Evolutionary conservation across 1,139 yeast species (phyloP).

Genomic region (Taphrina wiesneri): DNA sequence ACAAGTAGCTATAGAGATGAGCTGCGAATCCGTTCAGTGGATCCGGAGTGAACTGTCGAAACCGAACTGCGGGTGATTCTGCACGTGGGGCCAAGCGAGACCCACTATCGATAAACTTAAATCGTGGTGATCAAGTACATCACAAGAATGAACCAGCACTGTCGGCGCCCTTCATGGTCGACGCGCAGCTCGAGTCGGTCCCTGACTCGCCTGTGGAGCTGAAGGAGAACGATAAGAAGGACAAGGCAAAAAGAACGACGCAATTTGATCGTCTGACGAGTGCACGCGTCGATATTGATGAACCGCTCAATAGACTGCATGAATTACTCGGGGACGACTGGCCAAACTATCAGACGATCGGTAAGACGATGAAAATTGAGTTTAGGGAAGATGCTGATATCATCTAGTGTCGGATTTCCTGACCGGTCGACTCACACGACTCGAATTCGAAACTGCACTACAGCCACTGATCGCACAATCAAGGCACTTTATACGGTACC

Average conservation of each 20-base stretch:
- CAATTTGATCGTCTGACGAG: slow-evolving; percentile 9
- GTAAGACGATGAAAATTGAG: neutral
- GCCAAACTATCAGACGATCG: slow-evolving; percentile 25
- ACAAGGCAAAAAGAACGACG: slow-evolving; percentile 12
- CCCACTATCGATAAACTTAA: neutral
- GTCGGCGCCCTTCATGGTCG: slow-evolving; percentile 20
- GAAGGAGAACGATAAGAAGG: slow-evolving; percentile 16
- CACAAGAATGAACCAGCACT: neutral
- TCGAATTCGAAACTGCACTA: slow-evolving; percentile 64
- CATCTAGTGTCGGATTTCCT: slow-evolving; percentile 22
- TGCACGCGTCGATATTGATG: slow-evolving; percentile 30
- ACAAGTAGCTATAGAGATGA: no score
- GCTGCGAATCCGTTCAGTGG: no score
- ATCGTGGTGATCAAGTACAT: neutral
- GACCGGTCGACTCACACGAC: slow-evolving; percentile 52
- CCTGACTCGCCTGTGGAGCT: slow-evolving; percentile 21
- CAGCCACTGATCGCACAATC: slow-evolving; percentile 52
- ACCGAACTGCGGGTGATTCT: neutral
- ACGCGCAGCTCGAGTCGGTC: slow-evolving; percentile 23
- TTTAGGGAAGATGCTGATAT: neutral
- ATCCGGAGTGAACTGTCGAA: neutral
- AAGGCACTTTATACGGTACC: slow-evolving; percentile 57
- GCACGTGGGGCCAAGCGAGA: neutral
- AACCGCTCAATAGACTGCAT: slow-evolving; percentile 28
- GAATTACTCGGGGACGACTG: slow-evolving; percentile 20